Conservation (phyloP, 805 yeast species). For the Ogataea thermomethanolica region DNA sequence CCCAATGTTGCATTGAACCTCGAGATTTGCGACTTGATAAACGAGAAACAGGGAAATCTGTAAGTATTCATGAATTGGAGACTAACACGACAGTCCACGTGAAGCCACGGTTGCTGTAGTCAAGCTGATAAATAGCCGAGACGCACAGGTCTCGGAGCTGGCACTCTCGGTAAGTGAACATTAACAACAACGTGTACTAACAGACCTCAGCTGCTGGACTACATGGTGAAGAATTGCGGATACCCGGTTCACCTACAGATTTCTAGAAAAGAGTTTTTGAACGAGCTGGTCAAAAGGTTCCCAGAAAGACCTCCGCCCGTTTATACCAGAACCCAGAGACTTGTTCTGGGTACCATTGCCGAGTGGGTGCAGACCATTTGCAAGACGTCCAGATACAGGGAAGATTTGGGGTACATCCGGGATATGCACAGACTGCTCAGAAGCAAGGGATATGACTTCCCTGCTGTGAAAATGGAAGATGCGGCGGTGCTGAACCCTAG, state of each 20-base stretch:
- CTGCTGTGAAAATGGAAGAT: slow-evolving; percentile 85
- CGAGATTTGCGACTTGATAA: slow-evolving; percentile 90
- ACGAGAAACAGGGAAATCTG: slow-evolving; percentile 84
- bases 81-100: slow-evolving; percentile 48
- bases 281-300: slow-evolving; percentile 86
- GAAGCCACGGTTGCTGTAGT: slow-evolving; percentile 90
- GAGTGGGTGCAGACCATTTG: slow-evolving; percentile 98
- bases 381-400: slow-evolving; percentile 82
- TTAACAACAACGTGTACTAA: slow-evolving; percentile 1
- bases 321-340: slow-evolving; percentile 76
- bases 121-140: slow-evolving; percentile 74
- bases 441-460: slow-evolving; percentile 90
- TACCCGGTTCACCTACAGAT: slow-evolving; percentile 95
- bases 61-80: slow-evolving; percentile 14
- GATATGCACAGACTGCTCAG: slow-evolving; percentile 92
- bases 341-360: slow-evolving; percentile 85
- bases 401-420: slow-evolving; percentile 85
- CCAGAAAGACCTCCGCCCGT: slow-evolving; percentile 93
- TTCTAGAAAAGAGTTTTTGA: slow-evolving; percentile 89
- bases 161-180: slow-evolving; percentile 39
- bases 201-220: slow-evolving; percentile 54
- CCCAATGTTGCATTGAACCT: slow-evolving; percentile 86
- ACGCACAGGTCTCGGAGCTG: slow-evolving; percentile 82
- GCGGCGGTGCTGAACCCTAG: slow-evolving; percentile 90
- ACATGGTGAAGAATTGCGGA: slow-evolving; percentile 95